phyloP scores from a whole-genome alignment of 768 basidiomycete genomes.

The Lentinula boryana region DNA sequence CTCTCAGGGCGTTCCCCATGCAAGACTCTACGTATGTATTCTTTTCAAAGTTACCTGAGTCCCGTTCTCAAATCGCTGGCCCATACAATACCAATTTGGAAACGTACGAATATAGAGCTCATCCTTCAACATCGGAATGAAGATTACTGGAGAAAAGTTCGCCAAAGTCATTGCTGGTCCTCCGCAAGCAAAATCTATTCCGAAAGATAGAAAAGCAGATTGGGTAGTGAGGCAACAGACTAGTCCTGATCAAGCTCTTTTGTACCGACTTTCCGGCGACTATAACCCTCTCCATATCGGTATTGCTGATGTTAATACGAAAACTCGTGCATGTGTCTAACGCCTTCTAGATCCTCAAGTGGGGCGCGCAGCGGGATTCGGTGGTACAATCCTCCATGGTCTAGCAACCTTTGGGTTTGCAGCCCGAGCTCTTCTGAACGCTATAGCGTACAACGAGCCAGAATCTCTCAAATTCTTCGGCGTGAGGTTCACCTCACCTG shows the following conservation, averaged over 20 bases:
- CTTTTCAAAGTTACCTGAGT: neutral
- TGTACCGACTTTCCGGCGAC: slow-evolving; percentile 76
- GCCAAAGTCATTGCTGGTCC: slow-evolving; percentile 55
- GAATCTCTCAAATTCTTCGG: slow-evolving; percentile 61
- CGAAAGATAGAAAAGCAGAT: slow-evolving; percentile 56
- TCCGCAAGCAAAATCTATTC: slow-evolving; percentile 54
- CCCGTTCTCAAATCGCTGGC: neutral
- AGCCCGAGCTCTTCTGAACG: slow-evolving; percentile 67
- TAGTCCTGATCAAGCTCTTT: slow-evolving; percentile 57
- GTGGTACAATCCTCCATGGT: slow-evolving; percentile 82
- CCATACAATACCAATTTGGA: neutral
- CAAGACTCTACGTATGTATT: slow-evolving; percentile 51
- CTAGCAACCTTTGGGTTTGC: slow-evolving; percentile 81
- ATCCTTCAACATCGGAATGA: slow-evolving; percentile 63
- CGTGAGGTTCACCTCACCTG: slow-evolving; percentile 76
- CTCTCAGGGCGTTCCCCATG: slow-evolving; percentile 51
- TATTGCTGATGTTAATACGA: slow-evolving; percentile 17
- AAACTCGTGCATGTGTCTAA: neutral
- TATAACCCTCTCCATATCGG: slow-evolving; percentile 78
- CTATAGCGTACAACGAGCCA: slow-evolving; percentile 56
- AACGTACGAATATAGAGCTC: slow-evolving; percentile 37
- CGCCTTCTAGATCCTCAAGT: slow-evolving; percentile 55
- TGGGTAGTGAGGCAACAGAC: slow-evolving; percentile 58
- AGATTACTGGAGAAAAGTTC: slow-evolving; percentile 56
- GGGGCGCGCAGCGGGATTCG: slow-evolving; percentile 71